Base-by-base conservation (phyloP, 352 stramenopile genomes). In the Globisporangium spiculum region DNA sequence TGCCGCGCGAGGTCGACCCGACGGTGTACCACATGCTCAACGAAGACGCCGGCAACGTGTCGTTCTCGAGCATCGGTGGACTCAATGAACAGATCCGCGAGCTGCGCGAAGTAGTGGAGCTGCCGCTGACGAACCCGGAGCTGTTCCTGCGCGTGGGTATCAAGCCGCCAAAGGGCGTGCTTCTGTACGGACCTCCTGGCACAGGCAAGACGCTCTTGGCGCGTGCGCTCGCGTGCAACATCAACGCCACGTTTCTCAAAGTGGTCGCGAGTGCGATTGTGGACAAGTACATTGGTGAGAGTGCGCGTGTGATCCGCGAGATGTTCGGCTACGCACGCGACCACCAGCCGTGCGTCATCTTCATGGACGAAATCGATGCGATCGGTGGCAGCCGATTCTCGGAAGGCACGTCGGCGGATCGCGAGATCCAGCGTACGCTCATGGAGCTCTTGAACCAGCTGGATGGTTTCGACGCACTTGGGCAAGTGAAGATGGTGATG, bases 281-380 rank as follows among this genome's bases (percentile, higher is more conserved):
- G 7, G 97, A 99, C 86, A 99, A 99, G 80, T 99, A 99, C 89
- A 99, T 99, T 88, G 98, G 98, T 68, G 98, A 99, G 82, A 99
- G 95, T 66, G 97, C 98, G 12, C 94, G 97, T 71, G 97, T 99
- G 70, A 99, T 99, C 75, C 97, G 98, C 65, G 98, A 99, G 84
- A 99, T 99, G 97, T 99, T 99, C 69, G 90, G 97, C 82, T 90
- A 98, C 80, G 86, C 94, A 16, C 89, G 93, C 57, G 96, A 99
- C 77, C 97, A 99, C 77, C 92, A 99, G 85, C 97, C 98, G 48
- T 99, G 97, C 70, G 97, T 99, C 65, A 99, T 99, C 79, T 99
- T 99, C 75, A 99, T 99, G 96, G 98, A 99, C 80, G 98, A 99
- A 75, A 99, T 99, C 78, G 98, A 99, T 86, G 98, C 98, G 27